Evolutionary conservation across 441 rosid genomes (phyloP).

Genomic region (Adansonia rubrostipa): DNA sequence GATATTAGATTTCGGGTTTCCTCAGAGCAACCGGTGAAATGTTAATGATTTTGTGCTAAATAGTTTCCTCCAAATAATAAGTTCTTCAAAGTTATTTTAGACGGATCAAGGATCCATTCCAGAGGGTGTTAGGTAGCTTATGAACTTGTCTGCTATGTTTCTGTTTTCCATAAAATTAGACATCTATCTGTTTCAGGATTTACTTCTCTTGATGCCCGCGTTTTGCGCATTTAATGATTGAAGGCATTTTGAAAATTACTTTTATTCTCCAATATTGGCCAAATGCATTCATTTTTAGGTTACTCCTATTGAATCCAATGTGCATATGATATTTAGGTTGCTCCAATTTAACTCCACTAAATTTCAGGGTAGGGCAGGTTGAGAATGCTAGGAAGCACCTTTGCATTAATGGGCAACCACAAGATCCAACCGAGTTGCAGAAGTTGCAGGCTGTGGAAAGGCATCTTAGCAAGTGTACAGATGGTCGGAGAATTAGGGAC

Average conservation of each 20-base stretch:
- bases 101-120: not conserved
- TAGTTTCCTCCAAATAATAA: not conserved
- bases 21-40: not conserved
- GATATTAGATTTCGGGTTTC: not conserved
- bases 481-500: constrained; percentile 65
- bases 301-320: not conserved
- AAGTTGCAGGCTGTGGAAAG: constrained; percentile 77
- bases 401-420: constrained; percentile 54
- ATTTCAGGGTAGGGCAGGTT: constrained; percentile 83
- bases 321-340: not conserved
- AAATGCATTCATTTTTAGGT: not conserved
- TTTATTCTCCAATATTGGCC: not conserved
- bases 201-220: constrained; percentile 18
- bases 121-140: not conserved
- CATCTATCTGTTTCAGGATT: not conserved
- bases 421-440: constrained; percentile 59
- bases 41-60: not conserved
- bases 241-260: constrained; percentile 7
- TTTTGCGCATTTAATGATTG: constrained; percentile 15
- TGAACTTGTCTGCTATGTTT: not conserved
- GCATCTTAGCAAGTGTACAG: constrained; percentile 67
- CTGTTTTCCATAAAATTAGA: not conserved
- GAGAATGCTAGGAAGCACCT: constrained; percentile 74
- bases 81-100: not conserved
- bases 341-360: constrained; percentile 11